Evolutionary conservation across 441 rosid species (phyloP).

Genomic region (Bruguiera hainesii): DNA sequence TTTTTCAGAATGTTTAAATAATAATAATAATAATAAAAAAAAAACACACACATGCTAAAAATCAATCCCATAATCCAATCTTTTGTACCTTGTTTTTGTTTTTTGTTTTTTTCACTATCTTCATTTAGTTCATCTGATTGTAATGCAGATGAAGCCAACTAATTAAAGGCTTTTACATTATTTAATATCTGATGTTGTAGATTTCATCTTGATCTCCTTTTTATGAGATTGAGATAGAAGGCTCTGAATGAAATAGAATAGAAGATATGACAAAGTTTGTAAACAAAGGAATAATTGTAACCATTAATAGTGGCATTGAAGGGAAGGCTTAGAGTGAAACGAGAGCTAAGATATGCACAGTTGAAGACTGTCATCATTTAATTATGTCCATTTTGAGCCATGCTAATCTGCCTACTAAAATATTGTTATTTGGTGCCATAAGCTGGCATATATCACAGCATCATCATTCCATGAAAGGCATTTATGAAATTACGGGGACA

Average conservation of each 20-base stretch:
- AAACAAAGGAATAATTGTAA: no score
- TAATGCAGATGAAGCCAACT: background rate
- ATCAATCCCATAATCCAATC: background rate
- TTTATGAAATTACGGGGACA: no score
- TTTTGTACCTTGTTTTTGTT: background rate
- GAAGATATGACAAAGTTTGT: no score
- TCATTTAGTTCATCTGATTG: background rate
- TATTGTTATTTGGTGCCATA: no score
- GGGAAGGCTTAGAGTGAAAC: background rate
- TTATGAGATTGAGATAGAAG: background rate
- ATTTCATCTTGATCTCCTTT: background rate
- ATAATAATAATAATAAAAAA: background rate
- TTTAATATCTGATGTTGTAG: background rate
- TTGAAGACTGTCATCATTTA: no score
- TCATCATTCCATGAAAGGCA: no score
- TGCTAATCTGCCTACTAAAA: no score
- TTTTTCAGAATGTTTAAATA: background rate
- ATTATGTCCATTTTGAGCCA: no score
- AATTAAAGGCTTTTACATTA: background rate
- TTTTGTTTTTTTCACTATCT: background rate
- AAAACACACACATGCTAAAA: background rate
- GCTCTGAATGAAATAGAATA: background rate
- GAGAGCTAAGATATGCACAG: background rate
- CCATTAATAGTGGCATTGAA: background rate
- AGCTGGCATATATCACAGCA: no score